These are phyloP conservation scores for Balansia obtecta DNA, from an alignment of 2,329 filamentous ascomycete species.

Conservation along the genomic window DNA sequence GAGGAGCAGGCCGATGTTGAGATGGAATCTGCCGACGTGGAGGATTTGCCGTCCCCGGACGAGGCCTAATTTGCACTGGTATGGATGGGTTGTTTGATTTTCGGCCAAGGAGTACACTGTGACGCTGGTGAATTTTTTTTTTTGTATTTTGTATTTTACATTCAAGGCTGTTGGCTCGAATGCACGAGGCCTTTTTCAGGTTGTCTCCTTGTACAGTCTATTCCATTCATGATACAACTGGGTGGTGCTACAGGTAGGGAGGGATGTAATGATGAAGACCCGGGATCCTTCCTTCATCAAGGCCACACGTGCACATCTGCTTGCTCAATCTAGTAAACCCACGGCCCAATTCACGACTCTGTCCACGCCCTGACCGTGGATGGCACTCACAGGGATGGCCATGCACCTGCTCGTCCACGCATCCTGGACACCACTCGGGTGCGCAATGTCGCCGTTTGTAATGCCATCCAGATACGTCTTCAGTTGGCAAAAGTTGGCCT, in stretches of 20 bases:
- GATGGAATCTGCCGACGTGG: slow-evolving; percentile 15
- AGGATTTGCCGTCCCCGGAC: slow-evolving; percentile 26
- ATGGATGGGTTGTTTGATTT: not conserved
- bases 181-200: too few relatives aligned
- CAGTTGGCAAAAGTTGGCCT: slow-evolving; percentile 61
- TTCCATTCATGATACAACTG: too few relatives aligned
- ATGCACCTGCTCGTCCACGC: slow-evolving; percentile 50
- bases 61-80: not conserved
- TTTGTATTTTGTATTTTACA: too few relatives aligned
- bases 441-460: slow-evolving; percentile 46
- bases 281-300: too few relatives aligned
- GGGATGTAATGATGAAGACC: too few relatives aligned
- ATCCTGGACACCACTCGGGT: slow-evolving; percentile 56
- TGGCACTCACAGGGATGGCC: slow-evolving; percentile 80
- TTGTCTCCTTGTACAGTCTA: too few relatives aligned
- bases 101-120: not conserved
- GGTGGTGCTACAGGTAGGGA: too few relatives aligned
- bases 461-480: slow-evolving; percentile 59
- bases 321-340: slow-evolving; percentile 44
- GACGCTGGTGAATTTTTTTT: too few relatives aligned
- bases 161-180: too few relatives aligned
- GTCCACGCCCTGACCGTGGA: slow-evolving; percentile 72
- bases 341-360: slow-evolving; percentile 62
- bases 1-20: slow-evolving; percentile 13
- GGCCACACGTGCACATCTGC: not conserved